Percentiles rank a stretch among this genome's conserved stretches.
Evolutionary conservation across 2,329 filamentous ascomycete genomes (phyloP).

Genomic region (Aspergillus cejpii): DNA sequence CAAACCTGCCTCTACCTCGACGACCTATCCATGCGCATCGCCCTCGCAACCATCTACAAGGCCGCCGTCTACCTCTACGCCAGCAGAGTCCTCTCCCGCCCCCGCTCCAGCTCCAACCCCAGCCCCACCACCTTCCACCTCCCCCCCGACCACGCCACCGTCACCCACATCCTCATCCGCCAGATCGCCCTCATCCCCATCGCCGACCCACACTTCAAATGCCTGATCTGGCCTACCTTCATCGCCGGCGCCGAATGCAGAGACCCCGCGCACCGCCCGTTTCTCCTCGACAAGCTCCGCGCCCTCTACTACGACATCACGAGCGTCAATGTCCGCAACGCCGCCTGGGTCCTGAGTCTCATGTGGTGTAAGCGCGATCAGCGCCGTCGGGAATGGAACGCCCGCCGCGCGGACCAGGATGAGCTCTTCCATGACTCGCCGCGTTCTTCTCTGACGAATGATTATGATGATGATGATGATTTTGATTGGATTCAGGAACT

Average conservation of each 20-base stretch:
- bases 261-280: slow-evolving; percentile 26
- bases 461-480: slow-evolving; percentile 28
- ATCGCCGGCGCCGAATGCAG: slow-evolving; percentile 40
- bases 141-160: slow-evolving; percentile 24
- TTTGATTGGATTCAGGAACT: slow-evolving; percentile 40
- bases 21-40: slow-evolving; percentile 44
- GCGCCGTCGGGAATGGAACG: slow-evolving; percentile 16
- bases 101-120: slow-evolving; percentile 17
- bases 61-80: slow-evolving; percentile 38
- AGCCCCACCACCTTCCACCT: slow-evolving; percentile 23
- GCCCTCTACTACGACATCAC: slow-evolving; percentile 32
- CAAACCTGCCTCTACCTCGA: slow-evolving; percentile 42
- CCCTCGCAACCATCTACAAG: slow-evolving; percentile 40
- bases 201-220: slow-evolving; percentile 38
- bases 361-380: slow-evolving; percentile 39
- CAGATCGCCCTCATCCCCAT: slow-evolving; percentile 33
- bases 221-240: slow-evolving; percentile 41
- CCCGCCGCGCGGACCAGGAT: slow-evolving; percentile 1
- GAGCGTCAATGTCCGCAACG: slow-evolving; percentile 37
- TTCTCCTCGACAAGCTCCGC: slow-evolving; percentile 30
- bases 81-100: slow-evolving; percentile 33
- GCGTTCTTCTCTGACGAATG: slow-evolving; percentile 5
- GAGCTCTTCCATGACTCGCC: slow-evolving; percentile 1
- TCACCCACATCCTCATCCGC: slow-evolving; percentile 30
- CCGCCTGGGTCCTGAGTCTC: slow-evolving; percentile 35